Percentiles rank a stretch among this genome's conserved stretches.
These are phyloP conservation scores for Aspergillus niger DNA, from an alignment of 2,329 filamentous ascomycete species.

Conservation along the genomic window DNA sequence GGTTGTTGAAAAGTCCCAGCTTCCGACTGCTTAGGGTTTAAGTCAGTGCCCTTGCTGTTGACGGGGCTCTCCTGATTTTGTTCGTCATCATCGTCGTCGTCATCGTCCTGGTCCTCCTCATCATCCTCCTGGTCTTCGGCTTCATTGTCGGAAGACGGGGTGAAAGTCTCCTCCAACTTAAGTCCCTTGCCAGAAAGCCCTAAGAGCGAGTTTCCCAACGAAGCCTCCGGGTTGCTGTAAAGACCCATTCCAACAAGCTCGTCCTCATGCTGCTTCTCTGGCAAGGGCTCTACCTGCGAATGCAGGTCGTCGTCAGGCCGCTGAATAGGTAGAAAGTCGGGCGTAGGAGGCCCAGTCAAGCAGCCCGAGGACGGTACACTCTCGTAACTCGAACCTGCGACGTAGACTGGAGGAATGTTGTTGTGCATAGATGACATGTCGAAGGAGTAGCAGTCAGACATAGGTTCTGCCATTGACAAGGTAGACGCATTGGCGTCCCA, in stretches of 20 bases:
- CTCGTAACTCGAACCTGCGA: slow-evolving; percentile 34
- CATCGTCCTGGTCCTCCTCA: slow-evolving; percentile 53
- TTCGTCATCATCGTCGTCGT: slow-evolving; percentile 18
- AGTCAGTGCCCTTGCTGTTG: slow-evolving; percentile 6
- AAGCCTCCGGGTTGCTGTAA: slow-evolving; percentile 70
- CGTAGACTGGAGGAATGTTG: slow-evolving; percentile 35
- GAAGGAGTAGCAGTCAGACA: slow-evolving; percentile 34
- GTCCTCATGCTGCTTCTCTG: slow-evolving; percentile 63
- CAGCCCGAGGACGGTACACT: slow-evolving; percentile 39
- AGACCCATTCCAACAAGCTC: slow-evolving; percentile 81
- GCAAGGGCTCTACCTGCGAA: slow-evolving; percentile 44
- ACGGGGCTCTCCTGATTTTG: slow-evolving; percentile 14
- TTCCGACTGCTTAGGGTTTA: slow-evolving; percentile 16
- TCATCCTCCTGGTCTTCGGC: slow-evolving; percentile 61
- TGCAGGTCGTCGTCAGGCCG: slow-evolving; percentile 31
- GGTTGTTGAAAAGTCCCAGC: slow-evolving; percentile 21
- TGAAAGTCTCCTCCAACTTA: slow-evolving; percentile 76
- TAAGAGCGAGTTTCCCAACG: slow-evolving; percentile 59
- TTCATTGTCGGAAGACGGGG: slow-evolving; percentile 64
- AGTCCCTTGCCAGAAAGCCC: slow-evolving; percentile 68
- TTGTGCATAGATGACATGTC: slow-evolving; percentile 38
- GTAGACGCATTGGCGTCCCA: slow-evolving; percentile 28
- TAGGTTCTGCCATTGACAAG: slow-evolving; percentile 26
- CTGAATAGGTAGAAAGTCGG: slow-evolving; percentile 42
- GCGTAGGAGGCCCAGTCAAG: slow-evolving; percentile 39